phyloP scores from a whole-genome alignment of 371 early-diverging fungal species.

The Dentiscutata heterogama region DNA sequence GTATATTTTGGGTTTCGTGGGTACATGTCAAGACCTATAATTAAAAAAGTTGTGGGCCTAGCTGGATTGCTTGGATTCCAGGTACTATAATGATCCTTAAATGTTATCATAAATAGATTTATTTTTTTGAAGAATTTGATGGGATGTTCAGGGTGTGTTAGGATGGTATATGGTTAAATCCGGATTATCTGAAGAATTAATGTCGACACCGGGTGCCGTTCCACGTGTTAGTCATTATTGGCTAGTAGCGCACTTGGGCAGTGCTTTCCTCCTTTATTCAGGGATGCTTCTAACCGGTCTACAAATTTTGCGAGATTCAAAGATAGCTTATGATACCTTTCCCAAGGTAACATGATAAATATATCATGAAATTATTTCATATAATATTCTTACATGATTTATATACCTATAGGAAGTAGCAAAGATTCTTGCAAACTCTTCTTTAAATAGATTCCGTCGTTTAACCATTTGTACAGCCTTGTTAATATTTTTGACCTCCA shows the following conservation, averaged over 20 bases:
- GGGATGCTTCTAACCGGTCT: constrained; percentile 83
- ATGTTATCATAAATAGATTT: neutral
- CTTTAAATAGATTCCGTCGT: constrained; percentile 68
- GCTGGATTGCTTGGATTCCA: constrained; percentile 88
- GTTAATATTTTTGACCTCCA: constrained; percentile 87
- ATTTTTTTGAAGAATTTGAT: neutral
- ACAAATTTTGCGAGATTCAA: constrained; percentile 73
- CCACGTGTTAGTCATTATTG: constrained; percentile 96
- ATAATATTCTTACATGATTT: neutral
- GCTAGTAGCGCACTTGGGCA: constrained; percentile 91
- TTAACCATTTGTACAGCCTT: constrained; percentile 68
- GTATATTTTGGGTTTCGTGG: constrained; percentile 86
- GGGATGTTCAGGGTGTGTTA: constrained; percentile 77
- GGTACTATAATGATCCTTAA: constrained; percentile 52
- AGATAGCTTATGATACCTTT: constrained; percentile 66
- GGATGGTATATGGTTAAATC: constrained; percentile 99
- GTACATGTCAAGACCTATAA: constrained; percentile 74
- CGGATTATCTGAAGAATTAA: constrained; percentile 84
- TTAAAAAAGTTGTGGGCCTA: constrained; percentile 77
- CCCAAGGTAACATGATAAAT: constrained; percentile 47
- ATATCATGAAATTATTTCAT: neutral
- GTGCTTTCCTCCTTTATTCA: constrained; percentile 90
- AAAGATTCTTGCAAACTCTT: constrained; percentile 62
- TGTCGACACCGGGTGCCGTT: constrained; percentile 82
- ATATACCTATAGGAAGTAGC: constrained; percentile 42